These are phyloP conservation scores for Ashbya aceris DNA, from an alignment of 1,139 yeast genomes.

Conservation along the genomic window DNA sequence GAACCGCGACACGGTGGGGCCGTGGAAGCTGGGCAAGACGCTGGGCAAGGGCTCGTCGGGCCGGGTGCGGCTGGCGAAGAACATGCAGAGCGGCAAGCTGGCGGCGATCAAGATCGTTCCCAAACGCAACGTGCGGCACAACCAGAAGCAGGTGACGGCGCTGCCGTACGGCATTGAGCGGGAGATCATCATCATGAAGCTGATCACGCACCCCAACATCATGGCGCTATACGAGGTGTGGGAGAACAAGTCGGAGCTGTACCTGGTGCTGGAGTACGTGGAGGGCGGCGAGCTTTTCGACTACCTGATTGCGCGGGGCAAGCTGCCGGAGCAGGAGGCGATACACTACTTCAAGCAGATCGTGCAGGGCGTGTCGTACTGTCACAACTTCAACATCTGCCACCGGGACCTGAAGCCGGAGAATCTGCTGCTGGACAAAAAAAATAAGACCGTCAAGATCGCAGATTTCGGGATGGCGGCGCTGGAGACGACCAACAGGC, in stretches of 20 bases:
- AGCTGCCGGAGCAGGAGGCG: constrained; percentile 67
- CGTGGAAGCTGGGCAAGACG: constrained; percentile 74
- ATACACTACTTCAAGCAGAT: constrained; percentile 68
- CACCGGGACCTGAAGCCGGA: constrained; percentile 80
- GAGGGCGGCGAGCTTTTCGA: constrained; percentile 81
- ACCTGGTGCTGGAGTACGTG: constrained; percentile 67
- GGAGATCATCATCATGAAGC: constrained; percentile 74
- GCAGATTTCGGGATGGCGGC: constrained; percentile 92
- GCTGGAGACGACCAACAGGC: constrained; percentile 58
- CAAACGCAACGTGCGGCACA: constrained; percentile 29
- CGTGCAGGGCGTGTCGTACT: constrained; percentile 68
- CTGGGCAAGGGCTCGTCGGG: constrained; percentile 80
- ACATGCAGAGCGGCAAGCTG: constrained; percentile 56
- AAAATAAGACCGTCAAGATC: constrained; percentile 55
- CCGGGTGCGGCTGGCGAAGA: constrained; percentile 65
- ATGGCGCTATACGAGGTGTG: constrained; percentile 72
- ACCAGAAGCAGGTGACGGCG: constrained; percentile 8
- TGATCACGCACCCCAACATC: constrained; percentile 67
- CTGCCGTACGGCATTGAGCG: constrained; percentile 71
- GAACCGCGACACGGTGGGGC: constrained; percentile 45
- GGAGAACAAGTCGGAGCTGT: constrained; percentile 72
- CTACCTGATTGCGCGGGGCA: constrained; percentile 68
- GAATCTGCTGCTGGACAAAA: constrained; percentile 55
- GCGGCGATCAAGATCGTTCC: constrained; percentile 81
- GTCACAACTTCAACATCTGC: constrained; percentile 72